A percentile compares a stretch with the other conserved stretches of the same genome.
Conservation (phyloP, 2,329 filamentous ascomycete species). For the Pseudogymnoascus sp. region DNA sequence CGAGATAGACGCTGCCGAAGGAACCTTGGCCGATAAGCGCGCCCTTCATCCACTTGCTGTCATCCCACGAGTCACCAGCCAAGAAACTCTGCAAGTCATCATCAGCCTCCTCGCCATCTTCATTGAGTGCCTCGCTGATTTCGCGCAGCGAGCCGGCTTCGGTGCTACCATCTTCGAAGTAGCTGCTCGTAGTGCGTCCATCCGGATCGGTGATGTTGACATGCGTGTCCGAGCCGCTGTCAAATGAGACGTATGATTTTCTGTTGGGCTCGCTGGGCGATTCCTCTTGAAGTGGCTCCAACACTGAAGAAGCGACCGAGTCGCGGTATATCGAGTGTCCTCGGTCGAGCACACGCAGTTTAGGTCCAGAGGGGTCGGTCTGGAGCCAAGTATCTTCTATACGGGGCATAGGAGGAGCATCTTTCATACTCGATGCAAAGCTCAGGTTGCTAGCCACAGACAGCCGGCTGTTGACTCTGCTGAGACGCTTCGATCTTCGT, state of each 20-base stretch:
- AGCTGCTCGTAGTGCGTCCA: conserved; percentile 64
- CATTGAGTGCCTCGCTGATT: conserved; percentile 72
- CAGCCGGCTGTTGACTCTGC: conserved; percentile 83
- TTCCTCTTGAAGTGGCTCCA: conserved; percentile 87
- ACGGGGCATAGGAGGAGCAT: conserved; percentile 89
- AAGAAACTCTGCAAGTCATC: conserved; percentile 86
- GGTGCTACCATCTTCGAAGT: conserved; percentile 73
- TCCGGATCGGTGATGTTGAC: conserved; percentile 71
- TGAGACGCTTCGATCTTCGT: conserved; percentile 80
- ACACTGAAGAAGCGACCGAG: conserved; percentile 78
- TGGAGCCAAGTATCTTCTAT: conserved; percentile 91
- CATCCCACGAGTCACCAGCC: conserved; percentile 86
- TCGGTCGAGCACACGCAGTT: conserved; percentile 37
- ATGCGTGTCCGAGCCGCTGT: conserved; percentile 64
- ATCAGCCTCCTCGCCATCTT: conserved; percentile 87
- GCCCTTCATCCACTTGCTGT: conserved; percentile 99
- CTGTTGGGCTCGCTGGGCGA: conserved; percentile 74
- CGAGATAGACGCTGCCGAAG: conserved; percentile 91
- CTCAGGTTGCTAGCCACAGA: conserved; percentile 92
- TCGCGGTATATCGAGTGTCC: conserved; percentile 64
- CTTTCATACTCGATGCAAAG: conserved; percentile 82
- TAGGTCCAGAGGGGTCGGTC: conserved; percentile 45
- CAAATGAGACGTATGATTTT: conserved; percentile 86
- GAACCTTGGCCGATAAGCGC: conserved; percentile 94
- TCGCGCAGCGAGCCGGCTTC: conserved; percentile 71